A percentile compares a stretch with the other conserved stretches of the same genome.
Evolutionary conservation across 2,329 filamentous ascomycete genomes (phyloP).

Genomic region (Metarhizium anisopliae): DNA sequence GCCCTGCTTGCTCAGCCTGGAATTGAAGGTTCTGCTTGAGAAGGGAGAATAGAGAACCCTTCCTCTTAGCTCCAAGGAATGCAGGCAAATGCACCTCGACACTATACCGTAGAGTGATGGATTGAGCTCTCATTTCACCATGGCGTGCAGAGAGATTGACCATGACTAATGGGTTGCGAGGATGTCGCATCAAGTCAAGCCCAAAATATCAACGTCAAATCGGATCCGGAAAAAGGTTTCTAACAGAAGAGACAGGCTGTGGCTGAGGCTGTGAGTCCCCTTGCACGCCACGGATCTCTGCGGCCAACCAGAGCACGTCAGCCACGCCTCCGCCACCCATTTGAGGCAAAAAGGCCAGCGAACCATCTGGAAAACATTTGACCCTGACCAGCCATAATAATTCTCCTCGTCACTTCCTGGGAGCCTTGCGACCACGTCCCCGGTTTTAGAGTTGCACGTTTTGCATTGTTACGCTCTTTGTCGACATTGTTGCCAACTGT

Average conservation of each 20-base stretch:
- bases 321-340: not conserved
- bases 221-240: slow-evolving; percentile 12
- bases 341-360: slow-evolving; percentile 9
- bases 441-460: not conserved
- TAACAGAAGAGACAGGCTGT: not conserved
- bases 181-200: too few relatives aligned
- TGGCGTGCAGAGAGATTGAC: too few relatives aligned
- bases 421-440: slow-evolving; percentile 3
- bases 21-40: too few relatives aligned
- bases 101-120: too few relatives aligned
- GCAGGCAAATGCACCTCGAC: too few relatives aligned
- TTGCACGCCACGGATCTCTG: not conserved
- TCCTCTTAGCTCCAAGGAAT: too few relatives aligned
- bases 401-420: not conserved
- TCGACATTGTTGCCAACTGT: not conserved
- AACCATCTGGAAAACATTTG: not conserved
- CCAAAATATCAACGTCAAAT: not conserved
- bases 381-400: not conserved
- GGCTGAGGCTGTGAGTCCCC: not conserved
- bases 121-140: too few relatives aligned
- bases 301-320: not conserved
- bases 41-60: too few relatives aligned
- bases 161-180: too few relatives aligned
- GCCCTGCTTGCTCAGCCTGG: too few relatives aligned
- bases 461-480: not conserved